Percentiles rank a stretch among this genome's conserved stretches.
phyloP scores from a whole-genome alignment of 495 filamentous ascomycete species.

The Aspergillus homomorphus region DNA sequence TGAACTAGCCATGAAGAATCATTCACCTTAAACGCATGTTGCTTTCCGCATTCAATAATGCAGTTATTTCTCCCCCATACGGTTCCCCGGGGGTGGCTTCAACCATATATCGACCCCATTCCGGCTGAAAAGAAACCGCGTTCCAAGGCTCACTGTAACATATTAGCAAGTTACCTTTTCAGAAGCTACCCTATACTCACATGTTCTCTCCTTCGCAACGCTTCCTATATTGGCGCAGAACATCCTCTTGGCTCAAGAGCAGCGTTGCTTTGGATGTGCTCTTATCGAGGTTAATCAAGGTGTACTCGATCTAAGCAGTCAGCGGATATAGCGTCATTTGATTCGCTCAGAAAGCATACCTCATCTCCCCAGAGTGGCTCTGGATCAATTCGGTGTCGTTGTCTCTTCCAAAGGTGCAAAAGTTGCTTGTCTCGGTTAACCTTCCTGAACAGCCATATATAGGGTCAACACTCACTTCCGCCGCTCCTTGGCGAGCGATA shows the following conservation, averaged over 20 bases:
- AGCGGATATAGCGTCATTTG: background rate
- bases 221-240: background rate
- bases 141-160: background rate
- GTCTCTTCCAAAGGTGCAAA: background rate
- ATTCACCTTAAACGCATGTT: background rate
- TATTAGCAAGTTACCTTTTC: background rate
- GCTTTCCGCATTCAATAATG: background rate
- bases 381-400: background rate
- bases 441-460: background rate
- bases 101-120: slow-evolving; percentile 5
- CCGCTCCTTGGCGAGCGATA: slow-evolving; percentile 1
- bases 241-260: background rate
- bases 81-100: background rate
- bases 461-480: background rate
- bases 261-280: background rate
- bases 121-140: background rate
- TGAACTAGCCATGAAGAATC: too few species aligned
- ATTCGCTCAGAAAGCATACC: background rate
- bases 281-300: background rate
- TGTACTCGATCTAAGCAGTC: slow-evolving; percentile 4
- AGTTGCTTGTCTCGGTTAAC: background rate
- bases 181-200: background rate
- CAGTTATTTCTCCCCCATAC: background rate
- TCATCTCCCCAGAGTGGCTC: slow-evolving; percentile 1
- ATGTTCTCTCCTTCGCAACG: background rate